Base-by-base conservation (phyloP, 352 stramenopile genomes). In the Phytophthora meadii region DNA sequence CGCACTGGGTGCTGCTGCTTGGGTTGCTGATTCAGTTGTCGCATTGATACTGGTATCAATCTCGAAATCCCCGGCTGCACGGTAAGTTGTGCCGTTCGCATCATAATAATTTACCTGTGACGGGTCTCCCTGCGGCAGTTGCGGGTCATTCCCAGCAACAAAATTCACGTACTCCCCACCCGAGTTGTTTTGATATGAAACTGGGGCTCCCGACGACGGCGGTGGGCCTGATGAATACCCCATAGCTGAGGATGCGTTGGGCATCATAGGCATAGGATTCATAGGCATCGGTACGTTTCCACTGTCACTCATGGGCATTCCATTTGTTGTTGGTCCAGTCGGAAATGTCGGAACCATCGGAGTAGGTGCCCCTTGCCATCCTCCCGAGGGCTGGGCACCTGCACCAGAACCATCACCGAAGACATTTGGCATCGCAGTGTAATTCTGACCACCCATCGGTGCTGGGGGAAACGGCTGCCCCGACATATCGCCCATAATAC, bases 21-120 rank as follows among this genome's bases (percentile, higher is more conserved):
- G 40, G 22, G 30, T 17, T 24, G 28, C 34, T 22, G 36, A 49
- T 4, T 48, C 53, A 42, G 12, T 54, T 4, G 47, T 37, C 5
- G 15, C 39, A 34, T 24, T 65, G 6, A 5, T 34, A 62, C 51
- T 71, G 49, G 69, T 61, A 59, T 77, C 61, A 32, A 82, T 54
- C 30, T 87, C 77, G 44, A 91, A 88, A 28, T 82, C 72, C 49
- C 81, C 77, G 11, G 65, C 70, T 47, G 76, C 84, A 22, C 85
- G 82, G 49, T 82, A 93, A 0, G 80, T 85, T 34, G 81, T 89
- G 15, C 66, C 81, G 15, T 90, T 89, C 2, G 82, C 76, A 51
- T 90, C 82, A 39, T 84, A 93, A 53, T 80, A 93, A 51, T 75
- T 79, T 15, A 91, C 73, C n/a, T 78, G 75, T 27, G 74, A 82